Conservation (phyloP, 192 early-diverging fungal genomes). For the Coemansia erecta region DNA sequence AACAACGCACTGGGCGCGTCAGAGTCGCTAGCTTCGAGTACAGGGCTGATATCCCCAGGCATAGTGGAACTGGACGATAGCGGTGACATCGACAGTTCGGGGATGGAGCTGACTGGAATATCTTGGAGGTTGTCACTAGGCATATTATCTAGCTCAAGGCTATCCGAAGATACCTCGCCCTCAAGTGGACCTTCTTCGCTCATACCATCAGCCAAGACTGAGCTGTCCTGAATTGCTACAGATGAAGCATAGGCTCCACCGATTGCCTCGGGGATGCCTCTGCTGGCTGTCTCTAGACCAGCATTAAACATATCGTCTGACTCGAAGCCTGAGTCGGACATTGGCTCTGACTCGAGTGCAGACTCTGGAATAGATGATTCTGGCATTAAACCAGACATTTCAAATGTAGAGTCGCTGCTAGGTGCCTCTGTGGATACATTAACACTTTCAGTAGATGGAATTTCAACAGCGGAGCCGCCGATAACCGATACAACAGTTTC, state of each 20-base stretch:
- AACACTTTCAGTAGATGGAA: slow-evolving; percentile 1
- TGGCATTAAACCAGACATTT: neutral
- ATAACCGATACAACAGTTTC: neutral
- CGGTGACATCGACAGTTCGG: too few species aligned
- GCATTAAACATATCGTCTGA: neutral
- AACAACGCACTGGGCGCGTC: too few species aligned
- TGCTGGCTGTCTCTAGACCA: neutral
- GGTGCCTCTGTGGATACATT: neutral
- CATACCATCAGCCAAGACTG: neutral
- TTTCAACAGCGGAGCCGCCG: neutral
- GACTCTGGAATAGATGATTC: neutral
- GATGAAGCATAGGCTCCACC: slow-evolving; percentile 5
- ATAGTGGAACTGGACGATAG: too few species aligned
- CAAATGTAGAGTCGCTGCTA: neutral
- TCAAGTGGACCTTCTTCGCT: slow-evolving; percentile 6
- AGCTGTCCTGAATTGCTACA: neutral
- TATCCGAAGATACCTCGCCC: neutral
- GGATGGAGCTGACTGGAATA: too few species aligned
- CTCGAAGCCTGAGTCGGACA: neutral
- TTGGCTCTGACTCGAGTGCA: neutral
- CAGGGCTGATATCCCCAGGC: too few species aligned
- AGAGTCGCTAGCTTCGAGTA: too few species aligned
- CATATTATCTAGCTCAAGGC: neutral
- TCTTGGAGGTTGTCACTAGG: neutral
- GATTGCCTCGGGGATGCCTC: neutral